Evolutionary conservation across 495 filamentous ascomycete species (phyloP), one percentile per base, ranked within the genome.

Genomic region (Cudoniella acicularis): DNA sequence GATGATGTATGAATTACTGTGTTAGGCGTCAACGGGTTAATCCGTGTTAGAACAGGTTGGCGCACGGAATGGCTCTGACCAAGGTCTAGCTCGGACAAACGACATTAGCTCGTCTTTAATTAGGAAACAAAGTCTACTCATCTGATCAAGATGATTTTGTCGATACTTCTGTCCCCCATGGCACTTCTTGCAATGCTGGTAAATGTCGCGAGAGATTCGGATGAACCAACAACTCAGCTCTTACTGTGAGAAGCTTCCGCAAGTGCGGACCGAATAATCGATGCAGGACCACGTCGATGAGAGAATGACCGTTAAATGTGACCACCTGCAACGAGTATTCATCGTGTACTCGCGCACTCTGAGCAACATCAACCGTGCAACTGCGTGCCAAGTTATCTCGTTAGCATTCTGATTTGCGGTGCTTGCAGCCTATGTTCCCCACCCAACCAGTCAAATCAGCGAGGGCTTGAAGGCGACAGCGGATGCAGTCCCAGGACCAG

Each of bases 1-100:
- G 91, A 96, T 72, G 91, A 96, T 67, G 77, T 96, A 79, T 94
- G 77, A 66, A 48, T 62, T 59, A 17, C 60, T 43, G 25, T 51
- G 30, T 22, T 25, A 26, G 65, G 56, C 62, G 54, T 59, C 50
- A 25, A 49, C 41, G 60, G 61, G 25, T 43, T 30, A 24, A 25
- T 62, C 47, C 24, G 41, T 56, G 61, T 62, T 52, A 54, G 51
- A 57, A 59, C 20, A 11, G 56, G 47, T 58, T 58, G 61, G 61
- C 54, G 64, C 59, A 59, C 54, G 57, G 56, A 17, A 50, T 56
- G 52, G 56, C 60, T 57, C 53, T 58, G 56, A 59, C 46, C 56
- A 25, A 54, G 50, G 54, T 61, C 36, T 58, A 36, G 52, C 55
- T 62, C 49, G 40, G 53, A 61, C 27, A 54, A 46, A 21, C 48